Conservation (phyloP, 148 eudicot genomes). For the Fagopyrum homotropicum region DNA sequence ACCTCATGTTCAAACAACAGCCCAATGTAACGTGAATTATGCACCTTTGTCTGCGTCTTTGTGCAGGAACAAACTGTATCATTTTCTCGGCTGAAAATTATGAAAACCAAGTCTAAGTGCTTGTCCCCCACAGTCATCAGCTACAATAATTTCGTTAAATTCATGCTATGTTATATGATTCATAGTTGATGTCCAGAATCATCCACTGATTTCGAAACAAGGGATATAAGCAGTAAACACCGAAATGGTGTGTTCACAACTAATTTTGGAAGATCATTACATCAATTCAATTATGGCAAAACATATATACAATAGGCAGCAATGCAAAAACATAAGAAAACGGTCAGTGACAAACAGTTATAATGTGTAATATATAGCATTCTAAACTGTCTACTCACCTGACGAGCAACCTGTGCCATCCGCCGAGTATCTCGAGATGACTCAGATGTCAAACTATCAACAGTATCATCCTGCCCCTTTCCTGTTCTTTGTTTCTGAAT, state of each 20-base stretch:
- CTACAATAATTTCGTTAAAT: neutral
- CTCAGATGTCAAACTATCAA: constrained; percentile 24
- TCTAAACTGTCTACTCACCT: constrained; percentile 31
- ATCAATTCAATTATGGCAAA: neutral
- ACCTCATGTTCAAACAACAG: neutral
- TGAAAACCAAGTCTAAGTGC: neutral
- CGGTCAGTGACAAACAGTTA: neutral
- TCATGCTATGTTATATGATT: neutral
- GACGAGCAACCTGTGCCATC: constrained; percentile 65
- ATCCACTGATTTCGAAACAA: neutral
- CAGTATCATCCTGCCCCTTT: constrained; percentile 28
- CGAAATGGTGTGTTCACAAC: neutral
- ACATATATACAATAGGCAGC: neutral
- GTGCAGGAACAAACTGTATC: neutral
- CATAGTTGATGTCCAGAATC: neutral
- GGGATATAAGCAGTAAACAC: neutral
- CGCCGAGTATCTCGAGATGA: constrained; percentile 43
- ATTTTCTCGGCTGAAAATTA: neutral
- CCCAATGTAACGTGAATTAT: neutral
- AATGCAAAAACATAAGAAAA: neutral
- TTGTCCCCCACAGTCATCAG: neutral
- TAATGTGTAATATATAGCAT: neutral
- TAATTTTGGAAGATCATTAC: neutral
- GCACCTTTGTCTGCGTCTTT: neutral
- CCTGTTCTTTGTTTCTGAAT: constrained; percentile 19